Evolutionary conservation across 2,329 filamentous ascomycete genomes (phyloP), one percentile per base, ranked within the genome.

Genomic region (Venturia aucupariae): DNA sequence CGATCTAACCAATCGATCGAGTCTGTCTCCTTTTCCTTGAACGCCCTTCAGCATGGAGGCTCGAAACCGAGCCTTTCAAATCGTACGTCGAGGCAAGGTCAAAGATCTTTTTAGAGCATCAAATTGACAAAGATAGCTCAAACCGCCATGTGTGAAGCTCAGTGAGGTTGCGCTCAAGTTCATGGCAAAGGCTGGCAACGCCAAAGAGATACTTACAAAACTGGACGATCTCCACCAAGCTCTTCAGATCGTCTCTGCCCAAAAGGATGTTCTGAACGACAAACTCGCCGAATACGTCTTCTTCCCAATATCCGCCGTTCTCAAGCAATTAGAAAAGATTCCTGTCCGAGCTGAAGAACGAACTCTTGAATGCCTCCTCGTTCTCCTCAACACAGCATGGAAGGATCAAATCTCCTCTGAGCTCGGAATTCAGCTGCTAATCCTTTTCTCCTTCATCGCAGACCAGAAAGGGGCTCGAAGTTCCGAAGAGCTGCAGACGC

Each of bases 221-320:
- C 75, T 86, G 27, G 75, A 80, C 60, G 69, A 72, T 0, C 71
- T 86, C 6, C 72, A 81, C 13, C 68, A 72, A 8, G 72, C 73
- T 19, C 73, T 86, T 0, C 66, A 69, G 27, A 60, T 68, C 0
- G 65, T 77, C 60, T 66, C 68, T 19, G 69, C 72, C 27, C 70
- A 70, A 8, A 73, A 77, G 42, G 70, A 75, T 67, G 69, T 72
- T 1, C 73, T 97, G 22, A 90, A 97, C 73, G 82, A 87, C 62
- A 93, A 92, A 73, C 79, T 97, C 22, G 91, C 92, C 17, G 92
- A 97, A 78, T 99, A 97, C 79, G 84, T 90, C 71, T 97, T 97
- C 79, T 96, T 97, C 67, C 94, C 94, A 0, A 79, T 99, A 0
- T 92, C 90, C 0, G 89, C 94, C 69, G 85, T 97, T 46, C 87